A percentile compares a stretch with the other conserved stretches of the same genome.
Conservation (phyloP, 805 yeast species). For the Wickerhamiella siamensis region DNA sequence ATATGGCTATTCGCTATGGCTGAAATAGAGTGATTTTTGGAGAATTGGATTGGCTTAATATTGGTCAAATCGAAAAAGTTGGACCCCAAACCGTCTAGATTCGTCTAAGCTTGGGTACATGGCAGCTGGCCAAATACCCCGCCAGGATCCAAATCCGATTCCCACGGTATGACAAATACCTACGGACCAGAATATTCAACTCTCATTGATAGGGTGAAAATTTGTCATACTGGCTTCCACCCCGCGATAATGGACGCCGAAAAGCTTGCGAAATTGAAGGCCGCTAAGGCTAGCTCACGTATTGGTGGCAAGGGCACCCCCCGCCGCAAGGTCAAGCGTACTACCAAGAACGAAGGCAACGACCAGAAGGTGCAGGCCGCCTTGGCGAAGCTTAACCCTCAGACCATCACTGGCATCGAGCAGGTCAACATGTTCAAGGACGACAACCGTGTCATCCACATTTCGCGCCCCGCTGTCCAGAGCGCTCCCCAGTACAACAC, state of each 20-base stretch:
- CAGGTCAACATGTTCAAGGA: slow-evolving; percentile 97
- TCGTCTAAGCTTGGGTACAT: no score
- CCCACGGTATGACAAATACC: not conserved
- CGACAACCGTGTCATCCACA: slow-evolving; percentile 91
- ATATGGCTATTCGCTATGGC: no score
- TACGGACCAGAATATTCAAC: not conserved
- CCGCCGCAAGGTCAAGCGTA: slow-evolving; percentile 85
- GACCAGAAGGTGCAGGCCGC: slow-evolving; percentile 83
- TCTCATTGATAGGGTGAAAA: slow-evolving; percentile 5
- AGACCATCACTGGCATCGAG: slow-evolving; percentile 76
- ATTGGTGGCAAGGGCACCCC: slow-evolving; percentile 59
- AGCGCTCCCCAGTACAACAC: slow-evolving; percentile 83
- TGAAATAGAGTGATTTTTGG: no score
- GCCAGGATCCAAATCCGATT: no score
- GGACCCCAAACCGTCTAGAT: no score
- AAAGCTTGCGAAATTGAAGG: slow-evolving; percentile 73
- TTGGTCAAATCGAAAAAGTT: no score
- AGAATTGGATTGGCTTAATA: no score
- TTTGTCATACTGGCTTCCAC: slow-evolving; percentile 10
- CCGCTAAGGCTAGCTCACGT: slow-evolving; percentile 44
- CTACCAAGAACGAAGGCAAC: slow-evolving; percentile 42
- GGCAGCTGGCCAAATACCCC: no score
- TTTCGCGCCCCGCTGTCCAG: slow-evolving; percentile 93
- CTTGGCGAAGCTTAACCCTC: slow-evolving; percentile 77
- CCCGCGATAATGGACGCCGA: slow-evolving; percentile 52